Base-by-base conservation (phyloP, 495 filamentous ascomycete genomes). In the Podospora anserina region DNA sequence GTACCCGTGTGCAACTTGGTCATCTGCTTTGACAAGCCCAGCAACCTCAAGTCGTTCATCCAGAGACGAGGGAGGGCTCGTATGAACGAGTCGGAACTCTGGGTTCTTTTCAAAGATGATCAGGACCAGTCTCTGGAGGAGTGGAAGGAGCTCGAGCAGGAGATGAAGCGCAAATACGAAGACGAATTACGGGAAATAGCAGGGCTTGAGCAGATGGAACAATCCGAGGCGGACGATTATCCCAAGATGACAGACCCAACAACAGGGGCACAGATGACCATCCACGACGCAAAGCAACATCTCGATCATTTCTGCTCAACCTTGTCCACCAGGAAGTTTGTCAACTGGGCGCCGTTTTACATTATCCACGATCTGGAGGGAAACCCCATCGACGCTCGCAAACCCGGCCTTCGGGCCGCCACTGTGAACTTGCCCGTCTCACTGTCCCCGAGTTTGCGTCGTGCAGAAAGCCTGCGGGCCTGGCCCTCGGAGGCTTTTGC, bases 31-130 rank as follows among this genome's bases (percentile, higher is more conserved):
- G 87, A 96, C 68, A 79, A 83, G 54, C 92, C 92, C 4, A 76
- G 81, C 5, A 94, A 90, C 65, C 78, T 96, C 32, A 94, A 94
- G 72, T 91, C 92, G 0, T 97, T 94, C 76, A 87, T 99, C 19
- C 94, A 99, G 75, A 85, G 94, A 23, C 88, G 94, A 18, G 94
- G 94, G 1, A 83, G 95, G 65, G 94, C 94, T 5, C 84, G 95
- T 56, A 88, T 89, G 75, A 77, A 82, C 66, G 76, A 85, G 23
- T 97, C 93, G 1, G 89, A 84, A 34, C 91, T 92, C 74, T 82
- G 89, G 23, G 80, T 97, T 4, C 81, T 98, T 70, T 79, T 79
- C 34, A 68, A 78, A 16, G 75, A 78, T 1, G 27, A 76, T 61
- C 54, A 71, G 66, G 59, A 70, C 32, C 34, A 70, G 9, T 66